These are phyloP conservation scores for Kalmusia sp. DNA, from an alignment of 2,329 filamentous ascomycete species.

Conservation along the genomic window DNA sequence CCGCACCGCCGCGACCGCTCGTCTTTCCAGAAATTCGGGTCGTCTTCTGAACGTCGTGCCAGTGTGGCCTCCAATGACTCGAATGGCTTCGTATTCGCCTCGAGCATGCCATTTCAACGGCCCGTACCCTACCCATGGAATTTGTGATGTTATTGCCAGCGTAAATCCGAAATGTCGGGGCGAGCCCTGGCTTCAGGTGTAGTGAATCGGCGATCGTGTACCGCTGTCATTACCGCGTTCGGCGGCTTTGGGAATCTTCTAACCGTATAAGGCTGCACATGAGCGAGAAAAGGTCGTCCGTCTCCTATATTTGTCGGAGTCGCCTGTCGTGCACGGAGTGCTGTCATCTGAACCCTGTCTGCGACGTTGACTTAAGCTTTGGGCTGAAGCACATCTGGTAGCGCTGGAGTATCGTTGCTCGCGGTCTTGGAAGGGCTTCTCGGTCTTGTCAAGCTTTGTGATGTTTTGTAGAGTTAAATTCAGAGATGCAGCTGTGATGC, in stretches of 20 bases:
- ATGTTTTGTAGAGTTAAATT: too few relatives aligned
- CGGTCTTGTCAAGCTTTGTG: too few relatives aligned
- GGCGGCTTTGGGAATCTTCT: neutral
- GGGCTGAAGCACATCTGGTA: too few relatives aligned
- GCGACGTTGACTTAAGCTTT: too few relatives aligned
- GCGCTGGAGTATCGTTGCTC: too few relatives aligned
- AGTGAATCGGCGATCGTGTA: neutral
- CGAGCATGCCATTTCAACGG: neutral
- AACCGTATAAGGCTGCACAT: neutral
- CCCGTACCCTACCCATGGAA: neutral
- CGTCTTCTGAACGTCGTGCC: neutral
- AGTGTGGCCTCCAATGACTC: neutral
- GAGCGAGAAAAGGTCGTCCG: neutral
- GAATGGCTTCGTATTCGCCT: neutral
- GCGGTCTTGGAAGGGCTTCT: too few relatives aligned
- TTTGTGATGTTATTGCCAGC: neutral
- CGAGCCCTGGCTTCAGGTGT: neutral
- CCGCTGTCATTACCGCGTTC: neutral
- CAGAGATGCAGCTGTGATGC: too few relatives aligned
- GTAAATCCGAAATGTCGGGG: neutral
- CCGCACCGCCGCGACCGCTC: neutral
- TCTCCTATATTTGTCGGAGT: neutral
- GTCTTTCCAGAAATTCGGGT: too few relatives aligned
- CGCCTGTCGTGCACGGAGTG: neutral
- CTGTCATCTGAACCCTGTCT: too few relatives aligned